A percentile compares a stretch with the other conserved stretches of the same genome.
Evolutionary conservation across 139 green algal species (phyloP).

Genomic region (Picochlorum costavermella): DNA sequence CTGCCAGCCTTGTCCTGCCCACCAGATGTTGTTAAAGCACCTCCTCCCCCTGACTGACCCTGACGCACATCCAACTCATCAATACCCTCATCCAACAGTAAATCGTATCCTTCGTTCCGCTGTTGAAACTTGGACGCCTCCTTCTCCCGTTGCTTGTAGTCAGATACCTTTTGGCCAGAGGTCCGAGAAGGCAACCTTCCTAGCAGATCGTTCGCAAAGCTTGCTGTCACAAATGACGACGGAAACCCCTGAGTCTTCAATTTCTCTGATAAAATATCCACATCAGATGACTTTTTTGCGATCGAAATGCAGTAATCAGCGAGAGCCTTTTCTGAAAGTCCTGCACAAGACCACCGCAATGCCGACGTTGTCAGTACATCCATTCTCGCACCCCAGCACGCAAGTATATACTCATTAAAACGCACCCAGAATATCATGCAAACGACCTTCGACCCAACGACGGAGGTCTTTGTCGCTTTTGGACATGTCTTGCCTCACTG

Average conservation of each 20-base stretch:
- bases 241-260: constrained; percentile 45
- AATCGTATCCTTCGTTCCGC: constrained; percentile 38
- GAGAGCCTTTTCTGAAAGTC: constrained; percentile 35
- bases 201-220: constrained; percentile 57
- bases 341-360: constrained; percentile 16
- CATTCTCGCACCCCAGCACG: not conserved
- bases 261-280: constrained; percentile 16
- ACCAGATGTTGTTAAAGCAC: no score
- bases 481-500: no score
- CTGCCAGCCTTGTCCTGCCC: constrained; percentile 3
- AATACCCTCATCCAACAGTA: constrained; percentile 40
- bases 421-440: constrained; percentile 63
- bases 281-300: constrained; percentile 34
- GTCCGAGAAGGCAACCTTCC: constrained; percentile 22
- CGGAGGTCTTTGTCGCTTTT: constrained; percentile 20
- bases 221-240: constrained; percentile 20
- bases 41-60: constrained; percentile 22
- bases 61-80: constrained; percentile 13
- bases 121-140: constrained; percentile 35
- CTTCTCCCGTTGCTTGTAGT: constrained; percentile 20
- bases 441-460: constrained; percentile 63
- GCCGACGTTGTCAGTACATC: not conserved
- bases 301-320: constrained; percentile 35
- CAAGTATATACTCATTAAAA: constrained; percentile 8
- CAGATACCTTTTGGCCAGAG: not conserved